Conservation (phyloP, 2,329 filamentous ascomycete species). For the Didymella arachidicola region DNA sequence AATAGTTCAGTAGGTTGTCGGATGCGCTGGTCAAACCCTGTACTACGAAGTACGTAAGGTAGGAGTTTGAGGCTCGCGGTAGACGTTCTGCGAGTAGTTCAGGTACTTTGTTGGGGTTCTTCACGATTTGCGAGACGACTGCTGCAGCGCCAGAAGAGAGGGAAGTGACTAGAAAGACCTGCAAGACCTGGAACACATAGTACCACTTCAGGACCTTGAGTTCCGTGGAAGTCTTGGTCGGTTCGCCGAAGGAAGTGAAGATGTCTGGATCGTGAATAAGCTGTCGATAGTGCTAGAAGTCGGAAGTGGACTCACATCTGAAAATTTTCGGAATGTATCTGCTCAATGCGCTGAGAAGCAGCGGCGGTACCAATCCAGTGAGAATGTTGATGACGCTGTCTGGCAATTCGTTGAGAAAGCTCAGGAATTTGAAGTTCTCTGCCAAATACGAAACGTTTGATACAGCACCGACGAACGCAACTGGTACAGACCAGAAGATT, state of each 20-base stretch:
- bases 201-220: conserved; percentile 90
- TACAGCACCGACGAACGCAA: conserved; percentile 82
- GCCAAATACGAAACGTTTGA: conserved; percentile 81
- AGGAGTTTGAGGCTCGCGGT: conserved; percentile 89
- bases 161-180: conserved; percentile 90
- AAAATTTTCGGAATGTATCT: conserved; percentile 84
- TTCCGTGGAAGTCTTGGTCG: conserved; percentile 80
- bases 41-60: conserved; percentile 92
- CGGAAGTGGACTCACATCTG: conserved; percentile 64
- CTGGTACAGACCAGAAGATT: conserved; percentile 83
- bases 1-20: conserved; percentile 75
- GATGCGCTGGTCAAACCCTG: conserved; percentile 85
- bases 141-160: conserved; percentile 80
- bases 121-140: conserved; percentile 68
- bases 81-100: conserved; percentile 74
- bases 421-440: conserved; percentile 70
- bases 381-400: conserved; percentile 78
- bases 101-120: conserved; percentile 69
- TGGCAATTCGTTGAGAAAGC: conserved; percentile 78
- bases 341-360: conserved; percentile 84
- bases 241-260: conserved; percentile 81
- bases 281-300: no score
- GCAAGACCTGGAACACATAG: conserved; percentile 88
- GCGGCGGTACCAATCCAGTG: conserved; percentile 80
- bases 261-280: conserved; percentile 62